phyloP scores from a whole-genome alignment of 352 stramenopile species.

The Phytophthora pseudosyringae region DNA sequence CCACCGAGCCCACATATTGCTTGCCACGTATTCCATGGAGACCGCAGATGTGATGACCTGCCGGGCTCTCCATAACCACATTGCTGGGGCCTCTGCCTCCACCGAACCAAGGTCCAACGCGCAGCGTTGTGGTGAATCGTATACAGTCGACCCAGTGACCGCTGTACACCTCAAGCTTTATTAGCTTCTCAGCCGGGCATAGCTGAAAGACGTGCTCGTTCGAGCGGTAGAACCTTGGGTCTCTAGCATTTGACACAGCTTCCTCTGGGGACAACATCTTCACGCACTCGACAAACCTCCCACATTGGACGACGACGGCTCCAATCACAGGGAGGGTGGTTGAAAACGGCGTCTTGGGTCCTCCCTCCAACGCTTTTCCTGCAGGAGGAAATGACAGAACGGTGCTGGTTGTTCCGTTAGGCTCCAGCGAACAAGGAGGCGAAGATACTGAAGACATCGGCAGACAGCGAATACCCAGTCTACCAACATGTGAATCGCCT shows the following conservation, averaged over 20 bases:
- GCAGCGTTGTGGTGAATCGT: constrained; percentile 52
- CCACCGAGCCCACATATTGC: constrained; percentile 45
- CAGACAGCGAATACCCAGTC: constrained; percentile 47
- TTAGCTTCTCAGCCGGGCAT: constrained; percentile 41
- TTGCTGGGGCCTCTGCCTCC: constrained; percentile 36
- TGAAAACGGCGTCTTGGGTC: constrained; percentile 33
- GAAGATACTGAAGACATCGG: constrained; percentile 14
- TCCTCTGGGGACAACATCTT: constrained; percentile 39
- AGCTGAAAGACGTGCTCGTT: constrained; percentile 64
- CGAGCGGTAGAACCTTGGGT: constrained; percentile 33
- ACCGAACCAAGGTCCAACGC: constrained; percentile 58
- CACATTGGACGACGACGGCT: constrained; percentile 47
- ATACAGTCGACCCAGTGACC: constrained; percentile 64
- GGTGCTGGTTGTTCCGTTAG: neutral
- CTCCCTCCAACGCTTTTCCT: constrained; percentile 39
- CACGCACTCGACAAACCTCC: constrained; percentile 44
- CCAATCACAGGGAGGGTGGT: constrained; percentile 13
- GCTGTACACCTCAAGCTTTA: constrained; percentile 50
- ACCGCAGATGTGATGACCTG: constrained; percentile 40
- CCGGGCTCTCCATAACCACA: constrained; percentile 36
- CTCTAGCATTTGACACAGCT: constrained; percentile 9
- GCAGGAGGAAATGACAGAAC: constrained; percentile 27
- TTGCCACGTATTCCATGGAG: constrained; percentile 47
- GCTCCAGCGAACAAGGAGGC: neutral
- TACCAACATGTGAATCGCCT: constrained; percentile 57